A percentile compares a stretch with the other conserved stretches of the same genome.
phyloP scores from a whole-genome alignment of 2,329 filamentous ascomycete genomes.

The Xylaria sp. region DNA sequence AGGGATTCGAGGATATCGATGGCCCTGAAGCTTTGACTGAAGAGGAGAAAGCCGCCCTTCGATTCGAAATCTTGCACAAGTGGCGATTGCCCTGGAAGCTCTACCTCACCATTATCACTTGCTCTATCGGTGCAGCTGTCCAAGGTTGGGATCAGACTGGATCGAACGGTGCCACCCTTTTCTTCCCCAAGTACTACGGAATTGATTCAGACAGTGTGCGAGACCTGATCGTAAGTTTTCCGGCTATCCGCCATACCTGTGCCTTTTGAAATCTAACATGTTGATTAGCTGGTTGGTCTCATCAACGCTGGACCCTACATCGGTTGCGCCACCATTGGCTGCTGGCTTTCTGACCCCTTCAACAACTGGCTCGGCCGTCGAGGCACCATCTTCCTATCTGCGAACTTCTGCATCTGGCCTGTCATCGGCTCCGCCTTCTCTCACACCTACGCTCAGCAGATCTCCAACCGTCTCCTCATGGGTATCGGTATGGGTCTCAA shows the following conservation, averaged over 20 bases:
- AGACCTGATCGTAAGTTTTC: conserved; percentile 39
- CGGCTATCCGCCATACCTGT: conserved; percentile 35
- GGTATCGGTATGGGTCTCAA: conserved; percentile 82
- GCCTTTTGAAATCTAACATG: conserved; percentile 22
- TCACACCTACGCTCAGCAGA: conserved; percentile 73
- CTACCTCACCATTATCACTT: conserved; percentile 70
- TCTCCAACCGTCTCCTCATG: conserved; percentile 73
- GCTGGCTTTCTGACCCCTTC: conserved; percentile 64
- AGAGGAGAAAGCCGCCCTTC: conserved; percentile 63
- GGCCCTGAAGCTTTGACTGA: conserved; percentile 63
- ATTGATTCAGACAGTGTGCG: conserved; percentile 46
- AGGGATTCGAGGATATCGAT: conserved; percentile 63
- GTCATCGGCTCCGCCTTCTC: conserved; percentile 75
- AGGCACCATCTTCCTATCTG: conserved; percentile 72
- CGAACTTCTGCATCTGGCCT: conserved; percentile 72
- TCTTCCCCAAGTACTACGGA: conserved; percentile 61
- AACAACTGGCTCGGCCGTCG: conserved; percentile 69
- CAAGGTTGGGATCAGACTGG: conserved; percentile 74
- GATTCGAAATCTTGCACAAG: conserved; percentile 68
- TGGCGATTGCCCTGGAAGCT: conserved; percentile 68
- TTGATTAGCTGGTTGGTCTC: conserved; percentile 57
- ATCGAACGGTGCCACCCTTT: conserved; percentile 67
- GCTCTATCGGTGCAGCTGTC: conserved; percentile 73
- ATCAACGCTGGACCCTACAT: conserved; percentile 58
- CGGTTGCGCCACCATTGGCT: conserved; percentile 56